Evolutionary conservation across 1,284 basidiomycete species (phyloP), one percentile per base, ranked within the genome.

Genomic region (Xerocomus nothofagi): DNA sequence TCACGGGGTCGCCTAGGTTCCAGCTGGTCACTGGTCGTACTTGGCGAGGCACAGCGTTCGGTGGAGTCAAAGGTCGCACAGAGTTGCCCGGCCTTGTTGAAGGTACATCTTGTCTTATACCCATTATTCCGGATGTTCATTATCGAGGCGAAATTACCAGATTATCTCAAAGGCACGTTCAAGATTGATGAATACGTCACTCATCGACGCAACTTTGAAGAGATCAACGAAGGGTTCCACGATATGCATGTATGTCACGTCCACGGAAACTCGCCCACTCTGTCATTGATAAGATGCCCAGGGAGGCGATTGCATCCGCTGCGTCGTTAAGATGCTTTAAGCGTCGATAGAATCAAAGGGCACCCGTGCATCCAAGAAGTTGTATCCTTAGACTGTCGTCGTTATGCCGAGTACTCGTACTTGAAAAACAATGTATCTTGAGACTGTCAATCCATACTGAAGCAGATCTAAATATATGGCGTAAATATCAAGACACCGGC

Each of bases 21-120:
- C 81, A 83, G 58, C 63, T 83, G 44, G 81, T 93, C 26, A 99
- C 97, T 45, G 97, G 97, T 50, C 86, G 97, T 55, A 88, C 86
- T 49, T 98, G 97, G 96, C 88, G 94, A 65, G 97, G 97, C 39
- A 80, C 82, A 37, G 97, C 97, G 0, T 99, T 99, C 62, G 97
- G 97, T 57, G 97, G 97, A 55, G 95, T 99, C 58, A 99, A 98
- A 76, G 97, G 96, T 37, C 84, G 96, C 51, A 93, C 94, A 32
- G 95, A 98, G 73, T 76, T 96, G 39, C 93, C 93, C 36, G 90
- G 89, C 17, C 83, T 96, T 39, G 91, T 96, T 15, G 83, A 92
- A 66, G 89, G 89, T 80, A 53, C 55, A 63, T 54, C 11, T n/a
- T 3, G 31, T 36, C 39, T 44, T 39, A 9, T 5, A 15, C 38